phyloP scores from a whole-genome alignment of 2,329 filamentous ascomycete genomes.

The Knufia fluminis region DNA sequence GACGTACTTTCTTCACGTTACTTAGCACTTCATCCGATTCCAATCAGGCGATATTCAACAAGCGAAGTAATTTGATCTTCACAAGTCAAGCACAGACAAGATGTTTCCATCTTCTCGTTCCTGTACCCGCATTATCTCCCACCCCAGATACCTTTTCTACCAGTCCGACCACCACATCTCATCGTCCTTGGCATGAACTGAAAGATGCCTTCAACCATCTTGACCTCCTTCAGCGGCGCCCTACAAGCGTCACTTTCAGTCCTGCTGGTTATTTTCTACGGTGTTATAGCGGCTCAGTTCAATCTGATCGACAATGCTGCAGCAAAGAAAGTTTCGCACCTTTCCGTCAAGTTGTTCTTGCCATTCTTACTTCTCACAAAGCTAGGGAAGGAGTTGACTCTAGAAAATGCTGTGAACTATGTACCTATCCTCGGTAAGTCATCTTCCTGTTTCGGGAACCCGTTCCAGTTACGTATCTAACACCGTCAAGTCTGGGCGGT shows the following conservation, averaged over 20 bases:
- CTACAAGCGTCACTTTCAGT: constrained; percentile 48
- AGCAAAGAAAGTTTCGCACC: constrained; percentile 44
- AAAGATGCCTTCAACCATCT: constrained; percentile 17
- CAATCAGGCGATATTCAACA: too few relatives aligned
- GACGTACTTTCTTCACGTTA: too few relatives aligned
- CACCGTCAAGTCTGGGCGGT: constrained; percentile 40
- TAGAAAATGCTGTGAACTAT: constrained; percentile 40
- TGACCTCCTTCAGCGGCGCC: constrained; percentile 40
- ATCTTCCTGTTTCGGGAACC: background rate
- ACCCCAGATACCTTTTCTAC: too few relatives aligned
- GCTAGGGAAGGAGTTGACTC: constrained; percentile 42
- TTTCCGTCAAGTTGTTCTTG: constrained; percentile 45
- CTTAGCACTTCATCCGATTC: too few relatives aligned
- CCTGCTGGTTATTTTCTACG: constrained; percentile 45
- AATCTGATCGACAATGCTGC: constrained; percentile 39
- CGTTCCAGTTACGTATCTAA: background rate
- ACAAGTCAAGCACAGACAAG: too few relatives aligned
- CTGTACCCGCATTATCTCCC: too few relatives aligned
- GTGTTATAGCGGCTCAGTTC: constrained; percentile 43
- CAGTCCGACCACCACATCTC: too few relatives aligned
- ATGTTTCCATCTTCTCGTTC: too few relatives aligned
- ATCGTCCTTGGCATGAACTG: background rate
- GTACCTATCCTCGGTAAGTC: constrained; percentile 38
- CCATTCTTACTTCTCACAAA: constrained; percentile 46
- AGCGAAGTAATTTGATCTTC: too few relatives aligned